phyloP scores from a whole-genome alignment of 148 eudicot species.

The Rhododendron williamsianum region DNA sequence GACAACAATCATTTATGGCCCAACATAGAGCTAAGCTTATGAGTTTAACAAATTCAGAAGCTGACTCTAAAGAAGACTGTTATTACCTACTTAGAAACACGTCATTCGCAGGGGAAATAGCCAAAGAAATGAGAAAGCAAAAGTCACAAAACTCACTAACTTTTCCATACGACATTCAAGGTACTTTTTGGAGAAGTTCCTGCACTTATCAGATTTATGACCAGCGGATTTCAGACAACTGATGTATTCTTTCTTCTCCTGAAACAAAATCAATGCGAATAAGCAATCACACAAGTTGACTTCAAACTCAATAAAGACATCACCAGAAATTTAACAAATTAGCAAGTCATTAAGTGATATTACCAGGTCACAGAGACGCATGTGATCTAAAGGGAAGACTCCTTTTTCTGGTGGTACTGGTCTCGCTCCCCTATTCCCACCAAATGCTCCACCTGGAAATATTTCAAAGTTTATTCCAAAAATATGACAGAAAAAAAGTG shows the following conservation, averaged over 20 bases:
- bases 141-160: slow-evolving; percentile 34
- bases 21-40: background rate
- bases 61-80: background rate
- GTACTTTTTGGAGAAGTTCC: slow-evolving; percentile 71
- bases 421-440: slow-evolving; percentile 79
- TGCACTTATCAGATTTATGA: slow-evolving; percentile 82
- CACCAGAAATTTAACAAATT: background rate
- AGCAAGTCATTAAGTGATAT: background rate
- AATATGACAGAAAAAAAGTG: background rate
- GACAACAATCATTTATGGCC: background rate
- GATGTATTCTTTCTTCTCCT: slow-evolving; percentile 83
- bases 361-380: slow-evolving; percentile 93
- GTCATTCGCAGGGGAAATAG: background rate
- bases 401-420: slow-evolving; percentile 99
- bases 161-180: slow-evolving; percentile 89
- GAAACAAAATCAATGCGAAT: slow-evolving; percentile 16
- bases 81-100: background rate
- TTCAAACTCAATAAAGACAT: background rate
- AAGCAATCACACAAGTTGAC: background rate
- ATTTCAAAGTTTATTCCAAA: background rate
- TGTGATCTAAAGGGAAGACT: slow-evolving; percentile 90
- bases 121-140: background rate
- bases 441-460: slow-evolving; percentile 78
- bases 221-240: slow-evolving; percentile 64
- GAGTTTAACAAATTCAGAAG: background rate